Conservation (phyloP, 179 eudicot genomes). For the Drosera spatulata region DNA sequence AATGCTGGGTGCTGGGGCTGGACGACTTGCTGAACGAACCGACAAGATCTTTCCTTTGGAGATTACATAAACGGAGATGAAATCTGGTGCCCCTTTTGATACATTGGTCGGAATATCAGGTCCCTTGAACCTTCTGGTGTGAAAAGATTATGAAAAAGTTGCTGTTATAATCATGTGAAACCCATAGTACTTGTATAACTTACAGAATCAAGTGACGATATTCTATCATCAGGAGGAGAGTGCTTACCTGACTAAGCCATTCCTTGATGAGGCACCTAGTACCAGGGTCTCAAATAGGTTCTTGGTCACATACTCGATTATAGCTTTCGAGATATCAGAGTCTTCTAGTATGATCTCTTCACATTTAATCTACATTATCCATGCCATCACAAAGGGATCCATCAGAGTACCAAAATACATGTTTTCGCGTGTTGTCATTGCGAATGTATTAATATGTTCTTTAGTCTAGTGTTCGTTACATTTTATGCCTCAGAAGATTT, state of each 20-base stretch:
- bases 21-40: slow-evolving; percentile 43
- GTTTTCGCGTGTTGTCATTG: too few species aligned
- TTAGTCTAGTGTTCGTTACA: too few species aligned
- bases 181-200: neutral
- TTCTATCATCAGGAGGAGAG: neutral
- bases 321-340: slow-evolving; percentile 45
- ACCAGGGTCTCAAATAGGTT: slow-evolving; percentile 51
- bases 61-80: slow-evolving; percentile 21
- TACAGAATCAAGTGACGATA: neutral
- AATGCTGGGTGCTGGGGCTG: slow-evolving; percentile 27
- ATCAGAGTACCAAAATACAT: too few species aligned
- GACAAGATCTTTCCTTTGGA: slow-evolving; percentile 28
- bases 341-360: slow-evolving; percentile 58
- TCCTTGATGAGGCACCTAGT: slow-evolving; percentile 51
- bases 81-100: slow-evolving; percentile 26
- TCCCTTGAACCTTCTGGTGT: slow-evolving; percentile 17
- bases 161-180: neutral
- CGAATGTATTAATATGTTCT: too few species aligned
- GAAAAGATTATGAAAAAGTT: neutral
- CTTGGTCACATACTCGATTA: slow-evolving; percentile 42
- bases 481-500: too few species aligned
- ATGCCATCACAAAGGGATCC: too few species aligned
- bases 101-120: slow-evolving; percentile 12
- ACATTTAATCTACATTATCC: slow-evolving; percentile 38
- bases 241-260: slow-evolving; percentile 37